Conservation (phyloP, 352 stramenopile genomes). For the Bremia lactucae region DNA sequence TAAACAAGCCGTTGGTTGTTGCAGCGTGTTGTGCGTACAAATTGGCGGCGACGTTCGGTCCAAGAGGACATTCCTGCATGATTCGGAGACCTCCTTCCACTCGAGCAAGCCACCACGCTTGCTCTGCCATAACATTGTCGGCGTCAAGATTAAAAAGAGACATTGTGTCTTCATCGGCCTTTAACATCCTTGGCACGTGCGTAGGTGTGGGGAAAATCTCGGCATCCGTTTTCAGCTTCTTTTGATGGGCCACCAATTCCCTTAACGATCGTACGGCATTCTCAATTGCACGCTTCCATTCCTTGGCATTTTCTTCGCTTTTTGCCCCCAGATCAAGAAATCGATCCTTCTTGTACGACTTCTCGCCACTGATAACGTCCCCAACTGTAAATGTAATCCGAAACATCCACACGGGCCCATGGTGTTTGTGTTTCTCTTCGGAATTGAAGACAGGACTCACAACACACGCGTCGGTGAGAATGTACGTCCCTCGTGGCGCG, state of each 20-base stretch:
- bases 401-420: slow-evolving; percentile 84
- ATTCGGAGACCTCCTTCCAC: slow-evolving; percentile 72
- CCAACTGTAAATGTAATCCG: slow-evolving; percentile 81
- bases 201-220: slow-evolving; percentile 59
- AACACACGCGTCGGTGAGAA: slow-evolving; percentile 72
- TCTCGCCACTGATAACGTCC: slow-evolving; percentile 43
- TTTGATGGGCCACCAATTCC: slow-evolving; percentile 62
- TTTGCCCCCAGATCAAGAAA: slow-evolving; percentile 82
- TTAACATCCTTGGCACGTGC: slow-evolving; percentile 54
- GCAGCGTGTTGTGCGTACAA: slow-evolving; percentile 72
- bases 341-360: slow-evolving; percentile 84
- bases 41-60: slow-evolving; percentile 66
- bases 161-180: slow-evolving; percentile 74
- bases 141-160: slow-evolving; percentile 82
- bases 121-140: slow-evolving; percentile 73
- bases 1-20: slow-evolving; percentile 66
- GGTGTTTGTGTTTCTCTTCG: slow-evolving; percentile 83
- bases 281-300: slow-evolving; percentile 76
- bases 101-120: slow-evolving; percentile 77
- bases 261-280: slow-evolving; percentile 65
- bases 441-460: slow-evolving; percentile 79
- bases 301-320: slow-evolving; percentile 66
- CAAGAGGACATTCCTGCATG: slow-evolving; percentile 81
- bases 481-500: slow-evolving; percentile 70
- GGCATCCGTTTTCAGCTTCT: slow-evolving; percentile 65